Evolutionary conservation across 2,329 filamentous ascomycete genomes (phyloP).

Genomic region (Lomentospora prolificans): DNA sequence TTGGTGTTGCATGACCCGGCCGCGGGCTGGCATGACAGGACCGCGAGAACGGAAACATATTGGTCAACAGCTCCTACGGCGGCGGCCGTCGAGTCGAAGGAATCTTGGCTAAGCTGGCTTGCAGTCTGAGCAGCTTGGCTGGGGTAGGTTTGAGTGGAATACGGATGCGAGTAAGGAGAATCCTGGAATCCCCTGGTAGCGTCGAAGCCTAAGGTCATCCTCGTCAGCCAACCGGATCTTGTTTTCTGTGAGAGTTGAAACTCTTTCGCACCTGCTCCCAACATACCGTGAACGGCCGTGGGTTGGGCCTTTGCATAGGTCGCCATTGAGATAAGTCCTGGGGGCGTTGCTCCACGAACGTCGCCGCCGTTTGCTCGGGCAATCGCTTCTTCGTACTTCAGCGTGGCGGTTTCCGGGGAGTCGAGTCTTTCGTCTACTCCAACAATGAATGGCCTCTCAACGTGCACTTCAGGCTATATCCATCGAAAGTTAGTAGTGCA

Average conservation of each 20-base stretch:
- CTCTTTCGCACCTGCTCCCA: conserved; percentile 17
- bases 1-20: conserved; percentile 61
- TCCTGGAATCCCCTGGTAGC: conserved; percentile 51
- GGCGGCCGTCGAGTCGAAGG: conserved; percentile 40
- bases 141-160: conserved; percentile 36
- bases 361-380: conserved; percentile 42
- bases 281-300: conserved; percentile 72
- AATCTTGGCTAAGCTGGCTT: conserved; percentile 44
- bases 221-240: background rate
- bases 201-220: conserved; percentile 39
- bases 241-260: background rate
- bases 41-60: conserved; percentile 54
- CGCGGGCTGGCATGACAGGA: conserved; percentile 61
- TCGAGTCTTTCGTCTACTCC: conserved; percentile 44
- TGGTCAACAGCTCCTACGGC: conserved; percentile 54
- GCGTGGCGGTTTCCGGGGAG: conserved; percentile 46
- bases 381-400: conserved; percentile 47
- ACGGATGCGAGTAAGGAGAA: conserved; percentile 38
- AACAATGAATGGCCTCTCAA: conserved; percentile 47
- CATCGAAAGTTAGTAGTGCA: background rate
- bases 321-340: conserved; percentile 26
- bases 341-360: conserved; percentile 47
- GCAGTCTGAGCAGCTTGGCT: conserved; percentile 32
- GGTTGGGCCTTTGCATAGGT: conserved; percentile 67
- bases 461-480: conserved; percentile 39